Evolutionary conservation across 495 filamentous ascomycete genomes (phyloP).

Genomic region (Staphylotrichum tortipilum): DNA sequence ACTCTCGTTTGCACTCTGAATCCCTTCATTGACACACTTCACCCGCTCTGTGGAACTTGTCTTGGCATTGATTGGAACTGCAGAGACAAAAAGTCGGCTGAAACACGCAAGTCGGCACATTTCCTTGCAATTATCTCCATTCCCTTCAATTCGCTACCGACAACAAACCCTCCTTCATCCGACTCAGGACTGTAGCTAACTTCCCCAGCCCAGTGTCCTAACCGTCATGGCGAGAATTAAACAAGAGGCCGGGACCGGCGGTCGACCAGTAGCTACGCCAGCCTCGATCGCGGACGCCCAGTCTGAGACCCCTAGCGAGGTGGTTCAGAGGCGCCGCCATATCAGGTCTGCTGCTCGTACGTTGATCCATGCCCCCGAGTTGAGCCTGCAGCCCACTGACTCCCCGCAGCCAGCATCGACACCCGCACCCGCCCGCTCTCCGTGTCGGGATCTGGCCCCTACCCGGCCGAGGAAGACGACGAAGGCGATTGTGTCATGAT

Average conservation of each 20-base stretch:
- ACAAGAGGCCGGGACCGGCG: not conserved
- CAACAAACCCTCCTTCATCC: too few species aligned
- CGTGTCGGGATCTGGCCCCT: not conserved
- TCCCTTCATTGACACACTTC: not conserved
- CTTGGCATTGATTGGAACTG: too few species aligned
- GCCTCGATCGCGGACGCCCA: not conserved
- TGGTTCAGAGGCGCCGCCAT: not conserved
- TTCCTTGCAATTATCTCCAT: not conserved
- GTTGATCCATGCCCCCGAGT: not conserved
- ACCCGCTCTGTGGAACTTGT: not conserved
- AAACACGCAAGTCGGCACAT: not conserved
- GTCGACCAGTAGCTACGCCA: not conserved
- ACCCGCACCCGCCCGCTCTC: constrained; percentile 7
- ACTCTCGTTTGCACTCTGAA: not conserved
- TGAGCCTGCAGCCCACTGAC: not conserved
- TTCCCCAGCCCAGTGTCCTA: not conserved
- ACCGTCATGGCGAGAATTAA: not conserved
- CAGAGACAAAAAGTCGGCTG: not conserved
- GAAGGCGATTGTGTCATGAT: constrained; percentile 14
- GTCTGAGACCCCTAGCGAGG: constrained; percentile 8
- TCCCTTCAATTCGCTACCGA: too few species aligned
- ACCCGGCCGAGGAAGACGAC: constrained; percentile 1
- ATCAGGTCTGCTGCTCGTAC: constrained; percentile 21
- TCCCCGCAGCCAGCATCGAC: constrained; percentile 18
- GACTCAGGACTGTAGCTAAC: too few species aligned